phyloP scores from a whole-genome alignment of 345 rosid genomes.

The Aquilaria sinensis region DNA sequence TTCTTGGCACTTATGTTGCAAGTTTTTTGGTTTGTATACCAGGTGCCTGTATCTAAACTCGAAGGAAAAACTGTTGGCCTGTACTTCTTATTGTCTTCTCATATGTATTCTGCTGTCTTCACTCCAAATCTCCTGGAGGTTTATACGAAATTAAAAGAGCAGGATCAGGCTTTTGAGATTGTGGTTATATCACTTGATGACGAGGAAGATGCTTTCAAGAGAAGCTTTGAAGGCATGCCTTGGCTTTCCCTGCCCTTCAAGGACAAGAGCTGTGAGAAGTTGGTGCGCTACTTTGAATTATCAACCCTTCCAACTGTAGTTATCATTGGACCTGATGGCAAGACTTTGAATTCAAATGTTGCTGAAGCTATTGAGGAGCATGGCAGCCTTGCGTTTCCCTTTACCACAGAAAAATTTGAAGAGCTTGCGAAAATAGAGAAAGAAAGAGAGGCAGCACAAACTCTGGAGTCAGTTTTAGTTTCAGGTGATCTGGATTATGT shows the following conservation, averaged over 20 bases:
- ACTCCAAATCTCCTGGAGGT: constrained; percentile 44
- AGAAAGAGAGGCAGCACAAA: constrained; percentile 38
- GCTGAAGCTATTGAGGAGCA: constrained; percentile 57
- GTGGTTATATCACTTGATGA: constrained; percentile 54
- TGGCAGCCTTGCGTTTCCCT: constrained; percentile 61
- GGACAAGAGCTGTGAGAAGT: constrained; percentile 40
- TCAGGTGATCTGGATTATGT: constrained; percentile 56
- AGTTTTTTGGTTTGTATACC: not conserved
- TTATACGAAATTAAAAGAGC: constrained; percentile 44
- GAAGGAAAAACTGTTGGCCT: constrained; percentile 64
- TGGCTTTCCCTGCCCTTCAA: constrained; percentile 67
- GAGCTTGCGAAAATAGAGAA: constrained; percentile 50
- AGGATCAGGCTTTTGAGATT: constrained; percentile 51
- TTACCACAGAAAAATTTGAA: constrained; percentile 52
- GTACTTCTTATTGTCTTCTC: constrained; percentile 35
- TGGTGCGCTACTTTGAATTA: constrained; percentile 51
- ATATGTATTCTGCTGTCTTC: constrained; percentile 28
- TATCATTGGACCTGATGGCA: constrained; percentile 69
- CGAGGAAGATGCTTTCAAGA: constrained; percentile 47
- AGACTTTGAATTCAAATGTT: constrained; percentile 46
- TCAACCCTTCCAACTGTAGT: constrained; percentile 45
- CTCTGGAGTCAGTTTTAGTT: constrained; percentile 54
- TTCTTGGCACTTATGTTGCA: not conserved
- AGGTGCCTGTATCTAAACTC: constrained; percentile 59
- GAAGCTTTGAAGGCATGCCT: constrained; percentile 44